Evolutionary conservation across 345 rosid genomes (phyloP).

Genomic region (Linum usitatissimum): DNA sequence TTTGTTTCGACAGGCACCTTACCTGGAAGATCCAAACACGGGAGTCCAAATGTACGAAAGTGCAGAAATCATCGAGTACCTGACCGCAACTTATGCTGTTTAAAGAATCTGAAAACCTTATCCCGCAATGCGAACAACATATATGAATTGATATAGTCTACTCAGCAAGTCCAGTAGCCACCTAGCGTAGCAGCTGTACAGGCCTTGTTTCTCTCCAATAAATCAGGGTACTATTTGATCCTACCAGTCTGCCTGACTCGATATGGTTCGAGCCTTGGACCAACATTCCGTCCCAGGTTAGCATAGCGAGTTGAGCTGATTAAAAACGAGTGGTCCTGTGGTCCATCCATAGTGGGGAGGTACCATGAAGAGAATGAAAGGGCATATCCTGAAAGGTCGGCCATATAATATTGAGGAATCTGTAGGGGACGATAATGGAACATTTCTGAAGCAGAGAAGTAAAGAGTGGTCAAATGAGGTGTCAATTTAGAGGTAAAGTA

Average conservation of each 20-base stretch:
- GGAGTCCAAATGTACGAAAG: slow-evolving; percentile 89
- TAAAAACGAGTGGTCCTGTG: slow-evolving; percentile 1
- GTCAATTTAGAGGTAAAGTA: too few species aligned
- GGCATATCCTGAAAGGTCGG: too few species aligned
- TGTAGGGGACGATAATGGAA: too few species aligned
- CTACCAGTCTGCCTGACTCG: too few species aligned
- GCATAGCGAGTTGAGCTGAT: too few species aligned
- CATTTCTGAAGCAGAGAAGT: slow-evolving; percentile 18
- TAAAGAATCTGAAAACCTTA: slow-evolving; percentile 7
- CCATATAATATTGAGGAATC: too few species aligned
- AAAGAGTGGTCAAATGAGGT: slow-evolving; percentile 22
- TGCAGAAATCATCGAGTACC: slow-evolving; percentile 74
- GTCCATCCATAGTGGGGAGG: slow-evolving; percentile 20
- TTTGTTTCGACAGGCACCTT: slow-evolving; percentile 51
- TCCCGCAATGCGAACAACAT: background rate
- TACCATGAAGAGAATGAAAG: slow-evolving; percentile 2
- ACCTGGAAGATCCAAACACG: slow-evolving; percentile 85
- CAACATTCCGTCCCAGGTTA: background rate
- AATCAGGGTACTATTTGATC: too few species aligned
- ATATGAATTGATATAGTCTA: too few species aligned
- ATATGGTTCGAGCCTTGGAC: too few species aligned
- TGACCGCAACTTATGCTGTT: slow-evolving; percentile 64
- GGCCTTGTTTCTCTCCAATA: too few species aligned
- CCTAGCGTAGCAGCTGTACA: too few species aligned
- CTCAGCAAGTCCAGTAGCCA: background rate